Evolutionary conservation across 371 early-diverging fungal genomes (phyloP).

Genomic region (Mortierella sp.): DNA sequence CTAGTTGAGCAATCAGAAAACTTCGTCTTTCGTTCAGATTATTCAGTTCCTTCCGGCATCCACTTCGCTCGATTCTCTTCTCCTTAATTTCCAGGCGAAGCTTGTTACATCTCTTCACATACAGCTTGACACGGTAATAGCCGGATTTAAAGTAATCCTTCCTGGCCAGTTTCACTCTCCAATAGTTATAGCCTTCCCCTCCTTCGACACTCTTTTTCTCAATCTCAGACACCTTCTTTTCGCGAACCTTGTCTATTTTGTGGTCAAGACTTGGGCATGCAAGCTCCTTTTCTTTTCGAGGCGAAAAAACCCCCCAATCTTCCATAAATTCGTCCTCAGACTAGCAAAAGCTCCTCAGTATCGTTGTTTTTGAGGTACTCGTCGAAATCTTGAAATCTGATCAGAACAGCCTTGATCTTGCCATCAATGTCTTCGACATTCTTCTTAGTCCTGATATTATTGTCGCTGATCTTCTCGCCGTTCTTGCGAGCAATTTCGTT

Average conservation of each 20-base stretch:
- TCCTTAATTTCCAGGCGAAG: neutral
- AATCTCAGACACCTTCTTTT: neutral
- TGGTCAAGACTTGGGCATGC: neutral
- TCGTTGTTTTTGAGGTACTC: conserved; percentile 5
- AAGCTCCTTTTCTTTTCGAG: neutral
- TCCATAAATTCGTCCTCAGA: neutral
- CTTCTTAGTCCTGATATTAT: neutral
- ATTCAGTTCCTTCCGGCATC: neutral
- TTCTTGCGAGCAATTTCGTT: neutral
- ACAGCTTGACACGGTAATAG: conserved; percentile 7
- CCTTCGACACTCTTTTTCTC: neutral
- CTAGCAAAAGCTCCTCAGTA: neutral
- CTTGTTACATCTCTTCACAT: neutral
- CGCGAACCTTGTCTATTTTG: neutral
- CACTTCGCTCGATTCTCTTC: neutral
- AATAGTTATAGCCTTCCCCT: neutral
- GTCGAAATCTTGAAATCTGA: neutral
- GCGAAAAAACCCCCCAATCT: neutral
- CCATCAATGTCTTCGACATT: neutral
- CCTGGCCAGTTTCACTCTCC: neutral
- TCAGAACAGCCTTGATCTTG: neutral
- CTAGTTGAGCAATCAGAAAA: neutral
- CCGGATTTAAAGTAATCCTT: neutral
- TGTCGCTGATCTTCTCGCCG: neutral
- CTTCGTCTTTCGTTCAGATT: neutral